Evolutionary conservation across 2,329 filamentous ascomycete genomes (phyloP), one percentile per base, ranked within the genome.

Genomic region (Fusarium begoniae): DNA sequence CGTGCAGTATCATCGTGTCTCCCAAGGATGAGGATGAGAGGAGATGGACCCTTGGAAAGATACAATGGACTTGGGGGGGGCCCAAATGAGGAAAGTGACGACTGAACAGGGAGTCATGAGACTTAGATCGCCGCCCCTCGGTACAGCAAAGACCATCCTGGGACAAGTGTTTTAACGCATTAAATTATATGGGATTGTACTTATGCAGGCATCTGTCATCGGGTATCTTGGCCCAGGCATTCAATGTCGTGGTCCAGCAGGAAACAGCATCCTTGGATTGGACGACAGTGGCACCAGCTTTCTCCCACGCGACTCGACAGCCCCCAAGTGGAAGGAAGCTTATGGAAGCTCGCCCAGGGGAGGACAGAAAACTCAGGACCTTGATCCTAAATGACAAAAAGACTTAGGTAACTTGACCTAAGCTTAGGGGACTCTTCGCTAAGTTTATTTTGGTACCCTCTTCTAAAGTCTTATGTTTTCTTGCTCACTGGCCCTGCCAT

Each of bases 51-150:
- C 72, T 66, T 72, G 71, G 24, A 72, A 73, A 63, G 55, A 38
- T 50, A 59, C 55, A 73, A 63, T 65, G 40, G 30, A 47, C 41
- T 54, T 58, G 41, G 43, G 57, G 24, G 24, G n/a, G 26, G 18
- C n/a, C 64, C 66, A 24, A 67, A 73, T 63, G 30, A 55, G 70
- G 73, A 73, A 75, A 77, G 76, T 78, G 76, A 75, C 74, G 76
- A 78, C 76, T 75, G 48, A 60, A 63, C 57, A 69, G 57, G 68
- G 69, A 73, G 70, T 78, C 74, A 77, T 72, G 73, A 41, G 73
- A 75, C 72, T 64, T 61, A 37, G 69, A 73, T 75, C 72, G 66
- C 28, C 69, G 69, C 47, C 63, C 56, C 35, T 63, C 30, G 43
- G 64, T 75, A 74, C 72, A 15, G 20, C 20, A 57, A 35, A 32